Conservation (phyloP, 2,329 filamentous ascomycete genomes). For the Teratosphaeria nubilosa region DNA sequence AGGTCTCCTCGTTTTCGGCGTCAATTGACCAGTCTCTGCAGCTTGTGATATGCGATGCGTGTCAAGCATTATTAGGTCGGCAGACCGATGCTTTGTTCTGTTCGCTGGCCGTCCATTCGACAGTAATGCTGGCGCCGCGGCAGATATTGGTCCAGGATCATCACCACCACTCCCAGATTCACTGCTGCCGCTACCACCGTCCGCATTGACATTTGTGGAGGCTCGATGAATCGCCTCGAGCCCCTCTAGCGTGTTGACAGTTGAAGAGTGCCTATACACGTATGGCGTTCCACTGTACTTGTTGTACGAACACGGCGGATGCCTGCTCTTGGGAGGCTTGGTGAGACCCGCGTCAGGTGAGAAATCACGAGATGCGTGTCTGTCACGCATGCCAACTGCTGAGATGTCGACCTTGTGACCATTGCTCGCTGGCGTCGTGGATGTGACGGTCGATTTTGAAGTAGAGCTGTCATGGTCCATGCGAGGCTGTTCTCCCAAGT, state of each 20-base stretch:
- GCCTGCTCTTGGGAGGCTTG: slow-evolving; percentile 15
- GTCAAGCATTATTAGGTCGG: slow-evolving; percentile 30
- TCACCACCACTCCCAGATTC: slow-evolving; percentile 16
- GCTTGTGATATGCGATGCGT: slow-evolving; percentile 40
- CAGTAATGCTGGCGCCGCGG: slow-evolving; percentile 17
- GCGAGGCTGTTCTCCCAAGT: slow-evolving; percentile 7
- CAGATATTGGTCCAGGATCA: slow-evolving; percentile 15
- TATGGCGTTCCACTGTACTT: slow-evolving; percentile 29
- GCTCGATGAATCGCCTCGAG: slow-evolving; percentile 19
- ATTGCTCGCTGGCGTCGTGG: slow-evolving; percentile 26
- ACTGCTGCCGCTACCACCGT: slow-evolving; percentile 10
- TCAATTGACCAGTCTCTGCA: slow-evolving; percentile 40
- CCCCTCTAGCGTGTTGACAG: slow-evolving; percentile 22
- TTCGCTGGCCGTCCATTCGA: slow-evolving; percentile 4
- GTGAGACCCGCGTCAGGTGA: slow-evolving; percentile 7
- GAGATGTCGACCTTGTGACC: slow-evolving; percentile 28
- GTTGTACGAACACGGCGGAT: slow-evolving; percentile 27
- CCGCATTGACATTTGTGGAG: slow-evolving; percentile 13
- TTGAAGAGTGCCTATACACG: slow-evolving; percentile 23
- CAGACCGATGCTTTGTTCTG: slow-evolving; percentile 12
- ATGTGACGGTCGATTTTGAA: slow-evolving; percentile 6
- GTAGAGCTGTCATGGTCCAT: slow-evolving; percentile 2
- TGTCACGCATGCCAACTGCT: background rate
- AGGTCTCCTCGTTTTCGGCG: slow-evolving; percentile 14
- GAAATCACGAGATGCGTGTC: slow-evolving; percentile 8